Base-by-base conservation (phyloP, 768 basidiomycete species). In the Pholiota molesta region DNA sequence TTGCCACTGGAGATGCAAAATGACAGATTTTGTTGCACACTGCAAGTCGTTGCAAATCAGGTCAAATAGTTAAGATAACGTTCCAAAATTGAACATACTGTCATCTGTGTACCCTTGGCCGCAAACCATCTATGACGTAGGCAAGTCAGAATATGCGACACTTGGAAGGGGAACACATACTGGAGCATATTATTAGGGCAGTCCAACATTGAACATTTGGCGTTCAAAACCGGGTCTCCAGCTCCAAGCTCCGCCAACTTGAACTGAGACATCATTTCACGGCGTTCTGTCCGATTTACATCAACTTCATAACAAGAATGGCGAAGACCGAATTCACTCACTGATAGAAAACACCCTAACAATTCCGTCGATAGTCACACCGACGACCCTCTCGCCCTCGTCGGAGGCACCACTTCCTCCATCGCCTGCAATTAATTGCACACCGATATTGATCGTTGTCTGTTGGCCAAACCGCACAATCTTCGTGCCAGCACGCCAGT, bases 211-310 rank as follows among this genome's bases (percentile, higher is more conserved):
- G 67, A 86, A 84, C 59, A 96, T 68, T 87, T 91, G 1, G 86
- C 75, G 62, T 82, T 87, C 66, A 92, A 69, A 23, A 84, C 77
- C 17, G 89, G 87, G 72, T 94, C 89, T 0, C 83, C 75, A 0
- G 76, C 86, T 19, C 87, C 91, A 47, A 97, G 75, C 62, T 94
- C 92, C 2, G 88, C 86, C 47, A 97, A 79, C 72, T 89, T 94
- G 80, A 94, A 95, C 71, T 95, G 94, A 8, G 91, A 92, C 13
- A 96, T 84, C 95, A 97, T 96, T 74, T 95, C 93, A 62, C 93
- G 78, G 33, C 88, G 83, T 57, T 77, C 81, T 83, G 57, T 9
- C 57, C 26, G 6, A 31, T 42, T 56, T 17, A 45, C 47, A 59
- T 51, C 39, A 59, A 39, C 52, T 23, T 23, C 49, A 57, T 28